Evolutionary conservation across 345 rosid genomes (phyloP).

Genomic region (Eucalyptus camaldulensis): DNA sequence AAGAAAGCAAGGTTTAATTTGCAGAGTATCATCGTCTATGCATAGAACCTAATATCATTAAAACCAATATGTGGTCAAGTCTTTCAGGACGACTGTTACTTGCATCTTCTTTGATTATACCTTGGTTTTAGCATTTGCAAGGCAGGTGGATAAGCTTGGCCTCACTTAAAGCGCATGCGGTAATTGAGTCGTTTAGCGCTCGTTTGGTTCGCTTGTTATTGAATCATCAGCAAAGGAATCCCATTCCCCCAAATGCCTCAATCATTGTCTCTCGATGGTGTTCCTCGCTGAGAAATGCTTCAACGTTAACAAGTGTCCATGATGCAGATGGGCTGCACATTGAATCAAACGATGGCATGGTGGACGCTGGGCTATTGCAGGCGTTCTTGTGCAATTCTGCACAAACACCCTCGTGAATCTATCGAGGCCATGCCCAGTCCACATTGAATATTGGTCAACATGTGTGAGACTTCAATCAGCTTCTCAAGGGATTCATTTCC

Average conservation of each 20-base stretch:
- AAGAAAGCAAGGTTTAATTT: neutral
- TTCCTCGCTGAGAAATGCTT: neutral
- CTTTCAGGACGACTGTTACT: neutral
- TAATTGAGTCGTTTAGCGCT: neutral
- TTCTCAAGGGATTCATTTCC: neutral
- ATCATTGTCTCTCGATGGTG: neutral
- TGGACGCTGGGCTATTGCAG: neutral
- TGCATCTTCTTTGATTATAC: neutral
- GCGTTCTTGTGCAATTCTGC: neutral
- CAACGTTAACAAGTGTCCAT: neutral
- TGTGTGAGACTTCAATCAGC: neutral
- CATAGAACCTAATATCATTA: neutral
- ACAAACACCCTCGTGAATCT: neutral
- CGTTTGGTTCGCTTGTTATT: neutral
- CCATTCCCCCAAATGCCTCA: neutral
- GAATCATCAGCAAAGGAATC: neutral
- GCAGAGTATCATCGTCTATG: neutral
- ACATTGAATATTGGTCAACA: neutral
- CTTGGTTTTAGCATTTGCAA: neutral
- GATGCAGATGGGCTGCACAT: neutral
- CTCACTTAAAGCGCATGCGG: neutral
- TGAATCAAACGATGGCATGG: neutral
- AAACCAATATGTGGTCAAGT: neutral
- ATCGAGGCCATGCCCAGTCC: neutral
- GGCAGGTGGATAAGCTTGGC: neutral